Evolutionary conservation across 75 land plant species (phyloP), one percentile per base, ranked within the genome.

Genomic region (Cunninghamia lanceolata): DNA sequence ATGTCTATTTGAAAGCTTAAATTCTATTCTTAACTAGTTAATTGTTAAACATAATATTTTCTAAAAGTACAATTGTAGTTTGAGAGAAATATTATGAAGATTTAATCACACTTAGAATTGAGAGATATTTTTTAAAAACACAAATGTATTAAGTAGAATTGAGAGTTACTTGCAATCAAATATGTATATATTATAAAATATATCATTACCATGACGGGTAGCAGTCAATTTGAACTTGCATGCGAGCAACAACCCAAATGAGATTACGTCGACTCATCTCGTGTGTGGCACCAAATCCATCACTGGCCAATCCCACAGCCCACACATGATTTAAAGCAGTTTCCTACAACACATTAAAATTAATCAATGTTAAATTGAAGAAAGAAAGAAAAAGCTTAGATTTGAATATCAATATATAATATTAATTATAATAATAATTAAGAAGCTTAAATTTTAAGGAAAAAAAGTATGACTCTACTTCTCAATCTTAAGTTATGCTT

Each of bases 271-370:
- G 86, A 54, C 79, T 85, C 91, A 90, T 90, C 9, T 83, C 87
- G 85, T 85, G 91, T 3, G 91, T 90, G 2, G 91, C 87, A 42
- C 91, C 91, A 82, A 90, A 90, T 25, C 91, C 91, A 71, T 90
- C 91, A 50, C 90, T 89, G 82, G 87, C 87, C 32, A 90, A 50
- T 50, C 91, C 91, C 19, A 87, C 70, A 90, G 85, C 89, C 87
- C 91, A 90, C 50, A 90, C 91, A 88, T 90, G 91, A 53, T 90
- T 90, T 39, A 90, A 40, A 14, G 91, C 91, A 17, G 87, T 88
- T 82, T 90, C 91, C 91, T 92, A 28, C 9, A 78, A 34, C 3
- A 40, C 0, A 35, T 1, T 3, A 16, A 74, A 4, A 74, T 34
- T 3, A 36, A 74, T 15, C 35, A 70, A n/a, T 68, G 5, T 85